A percentile compares a stretch with the other conserved stretches of the same genome.
These are phyloP conservation scores for Stramenopiles sp. DNA, from an alignment of 352 stramenopile genomes.

Conservation along the genomic window DNA sequence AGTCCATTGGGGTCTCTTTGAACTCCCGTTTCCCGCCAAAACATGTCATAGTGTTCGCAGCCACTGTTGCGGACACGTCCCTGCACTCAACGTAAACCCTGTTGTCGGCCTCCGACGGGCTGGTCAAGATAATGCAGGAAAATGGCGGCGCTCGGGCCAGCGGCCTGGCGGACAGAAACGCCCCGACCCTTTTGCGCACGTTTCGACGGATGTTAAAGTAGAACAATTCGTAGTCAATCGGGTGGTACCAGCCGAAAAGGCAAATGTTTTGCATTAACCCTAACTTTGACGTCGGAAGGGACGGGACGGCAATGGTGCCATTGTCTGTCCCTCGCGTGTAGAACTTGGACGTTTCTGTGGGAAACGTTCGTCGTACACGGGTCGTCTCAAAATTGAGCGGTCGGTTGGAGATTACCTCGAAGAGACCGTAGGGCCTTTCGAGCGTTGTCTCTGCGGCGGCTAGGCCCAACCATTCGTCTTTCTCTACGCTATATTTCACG, in stretches of 20 bases:
- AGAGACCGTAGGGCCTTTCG: not conserved
- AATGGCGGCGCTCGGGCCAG: not conserved
- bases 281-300: not conserved
- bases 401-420: too few species aligned
- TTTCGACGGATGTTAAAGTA: not conserved
- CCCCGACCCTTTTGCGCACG: not conserved
- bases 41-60: not conserved
- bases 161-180: not conserved
- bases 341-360: not conserved
- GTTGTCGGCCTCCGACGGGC: not conserved
- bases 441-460: not conserved
- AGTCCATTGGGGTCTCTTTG: not conserved
- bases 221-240: not conserved
- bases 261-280: not conserved
- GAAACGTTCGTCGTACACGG: not conserved
- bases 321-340: too few species aligned
- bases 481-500: not conserved
- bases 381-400: not conserved
- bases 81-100: not conserved
- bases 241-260: not conserved
- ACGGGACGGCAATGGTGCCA: not conserved
- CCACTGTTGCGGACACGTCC: not conserved
- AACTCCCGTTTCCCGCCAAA: not conserved
- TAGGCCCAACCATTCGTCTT: not conserved
- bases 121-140: not conserved